phyloP scores from a whole-genome alignment of 176 grass and related monocot genomes.

The Triticum timopheevii region DNA sequence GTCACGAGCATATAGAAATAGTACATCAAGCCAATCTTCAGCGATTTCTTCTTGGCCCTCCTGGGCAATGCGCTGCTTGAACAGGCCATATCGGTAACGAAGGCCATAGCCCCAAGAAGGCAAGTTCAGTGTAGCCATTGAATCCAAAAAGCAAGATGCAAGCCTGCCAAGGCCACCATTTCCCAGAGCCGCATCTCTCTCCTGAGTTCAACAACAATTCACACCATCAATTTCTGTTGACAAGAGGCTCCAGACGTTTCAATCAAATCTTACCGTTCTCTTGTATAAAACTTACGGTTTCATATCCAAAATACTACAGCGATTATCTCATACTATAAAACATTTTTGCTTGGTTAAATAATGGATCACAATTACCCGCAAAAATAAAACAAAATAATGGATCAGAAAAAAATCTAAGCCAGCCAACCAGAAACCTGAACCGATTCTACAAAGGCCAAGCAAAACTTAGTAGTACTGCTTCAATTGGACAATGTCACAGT shows the following conservation, averaged over 20 bases:
- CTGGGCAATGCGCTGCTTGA: slow-evolving; percentile 73
- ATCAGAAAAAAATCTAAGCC: slow-evolving; percentile 29
- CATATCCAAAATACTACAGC: slow-evolving; percentile 19
- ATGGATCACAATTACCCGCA: neutral
- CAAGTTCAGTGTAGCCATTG: slow-evolving; percentile 93
- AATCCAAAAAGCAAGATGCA: slow-evolving; percentile 98
- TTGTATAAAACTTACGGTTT: neutral
- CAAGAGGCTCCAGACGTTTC: neutral
- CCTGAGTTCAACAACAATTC: slow-evolving; percentile 42
- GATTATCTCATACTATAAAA: neutral
- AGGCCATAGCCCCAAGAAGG: slow-evolving; percentile 99
- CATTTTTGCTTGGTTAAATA: neutral
- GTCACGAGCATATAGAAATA: neutral
- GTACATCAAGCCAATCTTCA: slow-evolving; percentile 99
- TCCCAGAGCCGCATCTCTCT: slow-evolving; percentile 91
- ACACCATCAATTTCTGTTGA: neutral
- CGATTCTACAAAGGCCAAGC: slow-evolving; percentile 14
- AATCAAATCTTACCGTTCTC: neutral
- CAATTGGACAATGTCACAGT: slow-evolving; percentile 18
- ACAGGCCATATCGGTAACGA: slow-evolving; percentile 90
- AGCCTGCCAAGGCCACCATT: slow-evolving; percentile 98
- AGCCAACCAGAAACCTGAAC: neutral
- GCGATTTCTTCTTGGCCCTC: slow-evolving; percentile 92
- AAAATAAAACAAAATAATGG: neutral
- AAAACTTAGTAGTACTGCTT: neutral